Percentiles rank a stretch among this genome's conserved stretches.
Conservation (phyloP, 2,329 filamentous ascomycete genomes). For the Setomelanomma holmii region DNA sequence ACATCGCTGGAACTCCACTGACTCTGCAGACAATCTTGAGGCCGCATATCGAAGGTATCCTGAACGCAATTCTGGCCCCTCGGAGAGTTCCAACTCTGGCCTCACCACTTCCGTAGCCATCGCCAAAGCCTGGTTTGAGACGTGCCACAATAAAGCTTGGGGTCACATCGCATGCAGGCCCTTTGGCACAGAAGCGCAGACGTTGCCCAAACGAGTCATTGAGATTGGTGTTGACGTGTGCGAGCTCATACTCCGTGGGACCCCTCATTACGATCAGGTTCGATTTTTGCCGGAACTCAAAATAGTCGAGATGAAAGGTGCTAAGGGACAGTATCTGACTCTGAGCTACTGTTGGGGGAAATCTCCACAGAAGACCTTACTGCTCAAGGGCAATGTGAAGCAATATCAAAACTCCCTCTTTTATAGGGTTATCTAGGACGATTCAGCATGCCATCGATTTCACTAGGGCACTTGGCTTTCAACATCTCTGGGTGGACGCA, state of each 20-base stretch:
- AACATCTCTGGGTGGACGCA: neutral
- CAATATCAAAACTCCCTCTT: neutral
- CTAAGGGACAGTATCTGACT: neutral
- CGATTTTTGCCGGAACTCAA: neutral
- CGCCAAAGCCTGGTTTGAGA: neutral
- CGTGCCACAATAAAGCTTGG: neutral
- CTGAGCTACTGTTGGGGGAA: neutral
- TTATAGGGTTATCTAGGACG: neutral
- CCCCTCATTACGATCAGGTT: no score
- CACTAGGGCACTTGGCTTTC: neutral
- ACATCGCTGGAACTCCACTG: neutral
- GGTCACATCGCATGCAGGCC: neutral
- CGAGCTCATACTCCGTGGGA: no score
- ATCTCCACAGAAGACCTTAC: neutral
- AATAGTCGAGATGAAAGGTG: neutral
- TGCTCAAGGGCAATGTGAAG: neutral
- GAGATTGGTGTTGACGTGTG: neutral
- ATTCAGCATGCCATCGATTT: neutral
- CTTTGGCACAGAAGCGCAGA: neutral
- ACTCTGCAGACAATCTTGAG: neutral
- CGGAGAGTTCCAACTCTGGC: neutral
- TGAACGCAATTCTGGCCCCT: neutral
- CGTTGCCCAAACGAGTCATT: neutral
- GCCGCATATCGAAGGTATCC: neutral
- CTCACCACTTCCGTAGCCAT: neutral